A percentile compares a stretch with the other conserved stretches of the same genome.
These are phyloP conservation scores for Euphorbia pulcherrima DNA, from an alignment of 345 rosid genomes.

Conservation along the genomic window DNA sequence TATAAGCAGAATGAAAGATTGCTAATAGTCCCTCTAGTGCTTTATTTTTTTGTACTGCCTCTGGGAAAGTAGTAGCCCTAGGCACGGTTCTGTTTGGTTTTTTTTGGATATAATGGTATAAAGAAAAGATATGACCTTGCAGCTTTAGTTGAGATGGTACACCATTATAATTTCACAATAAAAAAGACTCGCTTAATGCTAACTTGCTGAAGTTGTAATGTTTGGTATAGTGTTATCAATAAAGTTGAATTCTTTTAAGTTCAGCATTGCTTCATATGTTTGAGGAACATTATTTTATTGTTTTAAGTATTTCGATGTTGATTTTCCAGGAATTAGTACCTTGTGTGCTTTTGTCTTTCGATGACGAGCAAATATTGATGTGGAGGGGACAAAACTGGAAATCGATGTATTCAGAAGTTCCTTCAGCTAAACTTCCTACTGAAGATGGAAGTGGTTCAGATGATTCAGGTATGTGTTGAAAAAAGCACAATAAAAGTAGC, in stretches of 20 bases:
- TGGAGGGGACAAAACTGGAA: slow-evolving; percentile 92
- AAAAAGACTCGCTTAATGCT: not conserved
- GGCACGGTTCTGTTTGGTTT: no score
- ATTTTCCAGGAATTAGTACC: slow-evolving; percentile 75
- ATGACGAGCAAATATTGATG: slow-evolving; percentile 80
- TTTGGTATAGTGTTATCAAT: not conserved
- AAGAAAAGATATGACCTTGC: not conserved
- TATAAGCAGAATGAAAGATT: slow-evolving; percentile 1
- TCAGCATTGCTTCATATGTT: slow-evolving; percentile 3
- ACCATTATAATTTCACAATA: not conserved
- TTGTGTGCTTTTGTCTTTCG: slow-evolving; percentile 81
- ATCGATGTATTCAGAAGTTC: slow-evolving; percentile 47
- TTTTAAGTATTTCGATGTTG: slow-evolving; percentile 6
- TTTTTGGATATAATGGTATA: not conserved
- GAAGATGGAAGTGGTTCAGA: slow-evolving; percentile 24
- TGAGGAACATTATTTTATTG: not conserved
- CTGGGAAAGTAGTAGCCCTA: not conserved
- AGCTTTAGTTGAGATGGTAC: not conserved
- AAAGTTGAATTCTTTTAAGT: not conserved
- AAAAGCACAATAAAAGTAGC: slow-evolving; percentile 1
- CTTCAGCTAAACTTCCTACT: slow-evolving; percentile 32
- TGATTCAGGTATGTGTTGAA: slow-evolving; percentile 40
- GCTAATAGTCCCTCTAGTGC: not conserved
- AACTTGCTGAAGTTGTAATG: not conserved
- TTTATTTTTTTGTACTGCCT: not conserved